These are phyloP conservation scores for Agaricus sinodeliciosus DNA, from an alignment of 768 basidiomycete species.

Conservation along the genomic window DNA sequence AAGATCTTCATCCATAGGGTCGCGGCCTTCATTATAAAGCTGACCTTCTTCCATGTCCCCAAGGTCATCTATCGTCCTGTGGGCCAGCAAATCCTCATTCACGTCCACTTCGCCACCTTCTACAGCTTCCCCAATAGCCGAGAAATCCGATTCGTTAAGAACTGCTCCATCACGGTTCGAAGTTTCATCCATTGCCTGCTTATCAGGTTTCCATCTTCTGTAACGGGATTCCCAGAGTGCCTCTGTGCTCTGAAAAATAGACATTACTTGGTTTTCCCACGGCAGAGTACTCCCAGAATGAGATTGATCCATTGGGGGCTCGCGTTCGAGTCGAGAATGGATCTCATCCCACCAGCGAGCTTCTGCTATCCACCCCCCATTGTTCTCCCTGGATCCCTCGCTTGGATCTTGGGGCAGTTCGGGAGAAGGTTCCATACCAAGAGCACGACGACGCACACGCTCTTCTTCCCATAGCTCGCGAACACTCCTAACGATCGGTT, in stretches of 20 bases:
- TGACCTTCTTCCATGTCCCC: conserved; percentile 25
- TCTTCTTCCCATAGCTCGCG: conserved; percentile 98
- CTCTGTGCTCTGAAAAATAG: conserved; percentile 86
- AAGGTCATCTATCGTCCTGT: background rate
- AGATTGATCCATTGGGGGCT: conserved; percentile 16
- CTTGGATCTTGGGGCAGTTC: conserved; percentile 66
- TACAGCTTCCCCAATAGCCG: conserved; percentile 26
- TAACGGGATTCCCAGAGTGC: conserved; percentile 70
- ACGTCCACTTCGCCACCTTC: conserved; percentile 19
- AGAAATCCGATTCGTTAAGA: conserved; percentile 25
- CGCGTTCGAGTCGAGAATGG: conserved; percentile 50
- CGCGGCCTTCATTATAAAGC: conserved; percentile 22
- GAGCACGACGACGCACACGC: conserved; percentile 58
- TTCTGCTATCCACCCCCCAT: conserved; percentile 67
- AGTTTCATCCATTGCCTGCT: conserved; percentile 11
- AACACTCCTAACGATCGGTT: conserved; percentile 81
- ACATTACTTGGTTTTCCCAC: conserved; percentile 79
- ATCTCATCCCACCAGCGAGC: conserved; percentile 74
- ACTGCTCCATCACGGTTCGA: conserved; percentile 15
- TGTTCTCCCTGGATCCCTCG: conserved; percentile 49
- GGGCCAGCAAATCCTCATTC: background rate
- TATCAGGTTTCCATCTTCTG: conserved; percentile 50
- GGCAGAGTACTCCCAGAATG: conserved; percentile 10
- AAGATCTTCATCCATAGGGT: conserved; percentile 18
- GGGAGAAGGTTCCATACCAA: conserved; percentile 68